Base-by-base conservation (phyloP, 495 filamentous ascomycete genomes). In the Hypoxylon cercidicola region DNA sequence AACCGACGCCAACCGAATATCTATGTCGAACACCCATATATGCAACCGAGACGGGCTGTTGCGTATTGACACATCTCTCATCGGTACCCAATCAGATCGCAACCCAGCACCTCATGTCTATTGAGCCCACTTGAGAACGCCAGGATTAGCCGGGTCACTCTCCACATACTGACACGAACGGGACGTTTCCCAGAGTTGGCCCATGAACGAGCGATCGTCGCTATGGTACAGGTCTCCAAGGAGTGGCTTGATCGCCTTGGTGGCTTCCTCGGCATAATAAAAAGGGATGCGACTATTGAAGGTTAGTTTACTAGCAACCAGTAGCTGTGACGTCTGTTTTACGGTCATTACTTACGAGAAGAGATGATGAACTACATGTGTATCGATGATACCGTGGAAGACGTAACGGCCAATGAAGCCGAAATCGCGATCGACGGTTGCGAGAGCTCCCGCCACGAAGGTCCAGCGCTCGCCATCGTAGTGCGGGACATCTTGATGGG, bases 331-430 rank as follows among this genome's bases (percentile, higher is more conserved):
- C 18, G n/a, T 15, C 7, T 6, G 30, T 25, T 8, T 10, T 10
- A n/a, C 19, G 12, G n/a, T 18, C 0, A 51, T 15, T 7, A 69
- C 71, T 62, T 69, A 73, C 71, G 79, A 79, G 73, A 88, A 82
- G 49, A 87, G 77, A 75, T 89, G 87, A 73, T 89, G 87, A 19
- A 89, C 75, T 54, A 89, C 87, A 70, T 89, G 87, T 49, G 82
- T 84, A 68, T 89, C 87, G 63, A 87, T 85, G 68, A 89, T 88
- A 64, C 85, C 83, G 75, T 89, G 87, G 77, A 88, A 84, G 63
- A 89, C 76, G 59, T 84, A 80, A 44, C 82, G 81, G 21, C 86
- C 86, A 58, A 87, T 84, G 72, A 86, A 88, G 54, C 87, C 86
- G 57, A 86, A 82, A 40, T 85, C 82, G 45, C 87, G 82, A 74